Base-by-base conservation (phyloP, 2,329 filamentous ascomycete genomes). In the Geosmithia morbida region DNA sequence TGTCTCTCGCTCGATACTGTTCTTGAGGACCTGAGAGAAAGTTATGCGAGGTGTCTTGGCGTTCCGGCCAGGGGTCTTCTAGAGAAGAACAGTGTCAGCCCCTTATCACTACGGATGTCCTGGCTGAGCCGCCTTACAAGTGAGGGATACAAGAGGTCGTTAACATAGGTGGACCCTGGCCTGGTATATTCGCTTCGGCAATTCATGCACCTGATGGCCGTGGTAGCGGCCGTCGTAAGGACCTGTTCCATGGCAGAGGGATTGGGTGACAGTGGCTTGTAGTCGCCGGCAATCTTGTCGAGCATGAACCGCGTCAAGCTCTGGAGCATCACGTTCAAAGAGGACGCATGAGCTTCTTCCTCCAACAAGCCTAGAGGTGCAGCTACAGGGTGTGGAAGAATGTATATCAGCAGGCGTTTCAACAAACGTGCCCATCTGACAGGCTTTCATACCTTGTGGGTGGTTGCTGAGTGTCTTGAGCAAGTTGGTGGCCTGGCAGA, bases 401-500 rank as follows among this genome's bases (percentile, higher is more conserved):
- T 13, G 11, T 7, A 20, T 14, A 19, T 45, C 17, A 42, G 37
- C 43, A 41, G 22, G 22, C 41, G n/a, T 41, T 30, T 19, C 37
- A 29, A 26, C n/a, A 18, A 18, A 18, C 7, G 3, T 3, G 2
- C 18, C 26, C 41, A 10, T 20, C 19, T 13, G n/a, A 40, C 7
- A 16, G 30, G 18, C 41, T 29, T 16, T 58, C 67, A 48, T 63
- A 74, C 80, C 81, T 68, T 89, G 85, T 2, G 86, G 81, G 51
- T 88, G 83, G 53, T 81, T 83, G 60, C 86, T 89, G 49, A 98
- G 81, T 0, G 88, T 86, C 62, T 92, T 94, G 30, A 97, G 69
- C 52, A 98, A 76, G 59, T 98, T 98, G 0, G 90, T 95, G 14
- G 92, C 92, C 60, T 98, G 92, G 55, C 92, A 98, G 50, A 94